Evolutionary conservation across 768 basidiomycete species (phyloP), one percentile per base, ranked within the genome.

Genomic region (Exsudoporus frostii): DNA sequence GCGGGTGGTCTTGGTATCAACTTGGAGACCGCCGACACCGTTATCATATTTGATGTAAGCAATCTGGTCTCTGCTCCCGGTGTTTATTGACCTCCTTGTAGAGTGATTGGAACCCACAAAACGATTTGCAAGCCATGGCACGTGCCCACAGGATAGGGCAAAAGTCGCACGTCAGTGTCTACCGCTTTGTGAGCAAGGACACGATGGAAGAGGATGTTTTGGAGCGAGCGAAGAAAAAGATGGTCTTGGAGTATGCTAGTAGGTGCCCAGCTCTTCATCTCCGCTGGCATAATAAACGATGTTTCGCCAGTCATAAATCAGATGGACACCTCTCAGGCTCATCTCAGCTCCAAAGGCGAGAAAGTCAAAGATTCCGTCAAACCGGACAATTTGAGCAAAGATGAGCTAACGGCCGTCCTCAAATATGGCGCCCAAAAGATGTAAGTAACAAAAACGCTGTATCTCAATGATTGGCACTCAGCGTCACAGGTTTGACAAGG

Each of bases 221-320:
- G 42, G 96, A 99, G 74, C 82, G 96, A 47, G 97, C 97, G 11
- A 95, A 95, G 81, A 92, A 93, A 78, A 98, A 99, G 78, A 98
- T 98, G 97, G 93, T 98, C 40, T 77, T 99, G 57, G 97, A 99
- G 71, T 97, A 98, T 77, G 97, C 97, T 39, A 98, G 95, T 98
- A 72, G 68, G 94, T 89, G 46, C 54, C 48, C 50, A 34, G 8
- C 25, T 15, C 32, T 66, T 63, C 40, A 62, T 61, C 38, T 55
- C 38, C 50, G 22, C 51, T 45, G 29, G 34, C 20, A 25, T 59
- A 43, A 40, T 56, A 50, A 56, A 55, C 47, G 24, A 43, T 15
- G 27, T 49, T 45, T 49, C 38, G 48, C n/a, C 69, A 97, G 94
- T 99, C 76, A 98, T 99, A 78, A 97, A 98, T 73, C 96, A 98